Base-by-base conservation (phyloP, 495 filamentous ascomycete species). In the Hyaloscypha hepaticicola region DNA sequence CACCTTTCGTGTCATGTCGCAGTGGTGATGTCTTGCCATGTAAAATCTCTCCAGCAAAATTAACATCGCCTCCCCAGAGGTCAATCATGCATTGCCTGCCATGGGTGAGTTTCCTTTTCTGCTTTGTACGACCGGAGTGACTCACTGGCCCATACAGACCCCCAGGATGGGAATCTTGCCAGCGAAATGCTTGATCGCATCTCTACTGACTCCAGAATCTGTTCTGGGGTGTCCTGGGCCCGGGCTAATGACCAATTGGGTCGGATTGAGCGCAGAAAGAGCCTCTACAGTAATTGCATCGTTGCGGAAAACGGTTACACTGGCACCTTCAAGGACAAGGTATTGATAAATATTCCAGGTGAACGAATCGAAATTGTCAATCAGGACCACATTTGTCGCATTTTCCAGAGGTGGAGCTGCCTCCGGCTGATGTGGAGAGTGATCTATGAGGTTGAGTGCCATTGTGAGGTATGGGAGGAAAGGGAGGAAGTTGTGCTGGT, bases 291-390 rank as follows among this genome's bases (percentile, higher is more conserved):
- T 86, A 73, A 97, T 87, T 74, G 96, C 85, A 78, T 98, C 93
- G 72, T 99, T 99, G 63, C 95, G 85, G 78, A 85, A 88, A 27
- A 98, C 95, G 12, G 87, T 90, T 48, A 97, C 93, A 0, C 77
- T 88, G 27, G 95, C 95, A 45, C 95, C 95, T 77, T 98, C 95
- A 7, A 97, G 87, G 0, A 93, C 90, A 3, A 99, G 83, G 70
- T 97, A 99, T 74, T 99, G 96, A 76, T 97, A 97, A 64, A 99
- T 92, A 73, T 98, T 99, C 90, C 92, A 98, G 65, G 94, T 96
- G 72, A 98, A 99, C 0, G 94, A 97, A 77, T 99, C 95, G 75
- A 97, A 99, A 79, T 99, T 99, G 79, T 98, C 95, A 70, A 99
- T 96, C 62, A 99, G 80, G 60, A 99, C 85, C 28, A 99, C 85